Percentiles rank a stretch among this genome's conserved stretches.
Evolutionary conservation across 306 rosid species (phyloP).

Genomic region (Fragaria nilgerrensis): DNA sequence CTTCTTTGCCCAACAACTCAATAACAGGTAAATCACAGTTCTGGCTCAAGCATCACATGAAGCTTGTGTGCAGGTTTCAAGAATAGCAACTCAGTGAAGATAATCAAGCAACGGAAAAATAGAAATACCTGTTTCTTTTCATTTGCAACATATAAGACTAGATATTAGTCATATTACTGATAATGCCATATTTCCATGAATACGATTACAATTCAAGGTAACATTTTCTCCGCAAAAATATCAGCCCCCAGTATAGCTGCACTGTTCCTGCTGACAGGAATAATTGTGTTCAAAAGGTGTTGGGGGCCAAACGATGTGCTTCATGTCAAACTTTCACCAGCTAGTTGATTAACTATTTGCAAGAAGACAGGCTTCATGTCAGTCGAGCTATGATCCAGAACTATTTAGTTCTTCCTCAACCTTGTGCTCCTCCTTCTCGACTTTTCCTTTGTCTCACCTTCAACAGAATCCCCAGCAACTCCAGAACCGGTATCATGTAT

Average conservation of each 20-base stretch:
- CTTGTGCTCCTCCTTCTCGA: slow-evolving; percentile 15
- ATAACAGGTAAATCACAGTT: neutral
- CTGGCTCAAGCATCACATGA: neutral
- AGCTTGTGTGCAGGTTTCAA: too few relatives aligned
- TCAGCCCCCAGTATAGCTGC: neutral
- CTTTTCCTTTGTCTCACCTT: slow-evolving; percentile 6
- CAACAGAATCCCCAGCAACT: neutral
- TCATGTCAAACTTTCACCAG: slow-evolving; percentile 3
- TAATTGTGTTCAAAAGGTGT: neutral
- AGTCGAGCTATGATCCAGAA: neutral
- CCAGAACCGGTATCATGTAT: neutral
- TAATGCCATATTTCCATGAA: neutral
- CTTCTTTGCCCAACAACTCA: neutral
- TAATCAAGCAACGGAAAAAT: neutral
- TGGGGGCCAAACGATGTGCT: neutral
- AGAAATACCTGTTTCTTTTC: neutral
- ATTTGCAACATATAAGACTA: neutral
- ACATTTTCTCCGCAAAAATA: neutral
- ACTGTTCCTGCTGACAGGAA: neutral
- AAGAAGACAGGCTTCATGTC: neutral
- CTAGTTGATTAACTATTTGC: neutral
- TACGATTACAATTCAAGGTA: neutral
- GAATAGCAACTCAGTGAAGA: neutral
- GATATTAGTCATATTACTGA: neutral
- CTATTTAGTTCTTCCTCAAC: neutral